These are phyloP conservation scores for Rossbeevera mucosa DNA, from an alignment of 768 basidiomycete genomes.

Conservation along the genomic window DNA sequence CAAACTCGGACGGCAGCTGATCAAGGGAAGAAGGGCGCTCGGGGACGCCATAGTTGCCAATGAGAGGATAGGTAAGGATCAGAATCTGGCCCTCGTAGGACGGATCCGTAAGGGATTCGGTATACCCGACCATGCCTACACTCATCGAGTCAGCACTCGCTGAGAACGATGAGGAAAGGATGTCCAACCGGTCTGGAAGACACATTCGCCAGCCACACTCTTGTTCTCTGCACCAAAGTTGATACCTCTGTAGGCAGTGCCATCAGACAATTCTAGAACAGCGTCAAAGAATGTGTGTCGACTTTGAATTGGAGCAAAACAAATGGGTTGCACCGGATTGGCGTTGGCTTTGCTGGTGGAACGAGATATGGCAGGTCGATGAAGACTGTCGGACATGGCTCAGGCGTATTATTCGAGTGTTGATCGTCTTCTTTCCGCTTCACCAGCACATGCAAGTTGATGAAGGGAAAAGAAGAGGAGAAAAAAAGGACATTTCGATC, in stretches of 20 bases:
- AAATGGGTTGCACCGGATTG: conserved; percentile 33
- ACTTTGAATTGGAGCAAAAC: conserved; percentile 26
- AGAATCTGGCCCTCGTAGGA: conserved; percentile 99
- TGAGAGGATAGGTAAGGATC: conserved; percentile 91
- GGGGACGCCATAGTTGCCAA: conserved; percentile 98
- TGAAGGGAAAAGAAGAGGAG: conserved; percentile 46
- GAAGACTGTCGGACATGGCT: conserved; percentile 21
- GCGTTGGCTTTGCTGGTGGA: conserved; percentile 37
- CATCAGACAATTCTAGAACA: conserved; percentile 87
- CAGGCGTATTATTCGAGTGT: conserved; percentile 6
- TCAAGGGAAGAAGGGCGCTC: conserved; percentile 49
- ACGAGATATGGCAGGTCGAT: conserved; percentile 44
- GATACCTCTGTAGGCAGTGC: conserved; percentile 80
- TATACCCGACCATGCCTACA: conserved; percentile 98
- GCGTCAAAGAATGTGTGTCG: conserved; percentile 42
- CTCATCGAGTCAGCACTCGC: conserved; percentile 12
- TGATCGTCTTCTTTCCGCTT: conserved; percentile 45
- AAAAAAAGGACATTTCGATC: conserved; percentile 11
- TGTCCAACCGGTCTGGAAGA: conserved; percentile 93
- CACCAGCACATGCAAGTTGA: conserved; percentile 39
- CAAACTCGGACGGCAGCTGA: conserved; percentile 72
- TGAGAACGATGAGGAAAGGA: conserved; percentile 7
- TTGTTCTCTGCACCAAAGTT: conserved; percentile 91
- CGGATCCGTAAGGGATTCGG: conserved; percentile 96
- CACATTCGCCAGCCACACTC: conserved; percentile 95